Base-by-base conservation (phyloP, 805 yeast species). In the Wickerhamiella azymoides region DNA sequence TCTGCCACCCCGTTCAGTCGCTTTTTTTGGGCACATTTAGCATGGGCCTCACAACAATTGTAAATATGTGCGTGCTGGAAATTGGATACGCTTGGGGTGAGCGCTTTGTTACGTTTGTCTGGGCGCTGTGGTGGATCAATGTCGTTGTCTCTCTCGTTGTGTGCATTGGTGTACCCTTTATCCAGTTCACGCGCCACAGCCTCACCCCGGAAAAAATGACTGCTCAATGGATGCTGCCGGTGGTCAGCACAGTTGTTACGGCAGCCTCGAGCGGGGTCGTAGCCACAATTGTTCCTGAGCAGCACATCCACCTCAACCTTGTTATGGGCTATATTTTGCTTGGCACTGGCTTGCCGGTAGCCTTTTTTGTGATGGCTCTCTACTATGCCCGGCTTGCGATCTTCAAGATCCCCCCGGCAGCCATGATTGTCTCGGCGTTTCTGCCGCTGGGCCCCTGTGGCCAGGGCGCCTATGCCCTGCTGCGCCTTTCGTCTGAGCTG, bases 381-480 rank as follows among this genome's bases (percentile, higher is more conserved):
- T 77, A 78, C 57, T 64, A 79, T 50, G 69, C 80, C 70, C 75
- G 77, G 46, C 61, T 83, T 19, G 62, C 76, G 1, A 66, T 71
- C 56, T 78, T 78, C 52, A 61, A 79, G 21, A 88, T 94, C 2
- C 37, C 37, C n/a, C 63, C 70, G 5, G 70, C 76, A 47, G 52
- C 54, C 10, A 70, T 80, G 2, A 79, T 80, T 57, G 71, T 86
- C n/a, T 63, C 76, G 40, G 50, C 54, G 42, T 84, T 85, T 57
- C 70, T 84, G 44, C 86, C 93, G 1, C 66, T 85, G 39, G 96
- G 96, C 7, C 79, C 88, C 36, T 60, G 82, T 57, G 95, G 95
- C 16, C 96, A 86, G 62, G 94, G 92, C 1, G 72, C 84, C 1
- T 83, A 68, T 60, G 83, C 82, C 2, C 69, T 82, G 11, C 61